Evolutionary conservation across 2,329 filamentous ascomycete species (phyloP), one percentile per base, ranked within the genome.

Genomic region (Fusarium nelsonii): DNA sequence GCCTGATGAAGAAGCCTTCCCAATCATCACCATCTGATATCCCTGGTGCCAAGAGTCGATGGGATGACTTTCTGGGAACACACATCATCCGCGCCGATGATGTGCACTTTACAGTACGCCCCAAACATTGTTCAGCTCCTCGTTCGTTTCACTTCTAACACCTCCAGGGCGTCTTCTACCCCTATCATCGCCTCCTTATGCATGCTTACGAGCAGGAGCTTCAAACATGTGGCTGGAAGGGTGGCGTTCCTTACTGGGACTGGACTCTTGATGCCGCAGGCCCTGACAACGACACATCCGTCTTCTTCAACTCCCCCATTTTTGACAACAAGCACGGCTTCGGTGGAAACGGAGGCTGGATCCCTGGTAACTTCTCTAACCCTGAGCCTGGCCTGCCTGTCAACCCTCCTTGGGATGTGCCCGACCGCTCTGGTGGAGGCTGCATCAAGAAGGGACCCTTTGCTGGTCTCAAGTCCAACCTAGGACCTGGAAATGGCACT

Each of bases 241-340:
- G 68, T 16, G 69, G 63, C 3, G 63, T 72, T 3, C 73, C 74
- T 3, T 74, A 72, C 56, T 73, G 72, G 72, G 72, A 71, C 39
- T 71, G 68, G 69, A 61, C 65, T 0, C 65, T 71, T 2, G 71
- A 73, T 39, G 57, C 53, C 3, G n/a, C 51, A 9, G 71, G 45
- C 1, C 48, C 52, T 30, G 63, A 71, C 2, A 65, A 65, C 6
- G 58, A 70, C 34, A 70, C 63, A 4, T 64, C 58, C 0, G 52
- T 65, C 3, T 68, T 73, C 32, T 49, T 58, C 20, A 33, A 68
- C 46, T 78, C 78, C 0, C 71, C 70, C 4, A 56, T 80, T 30
- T 80, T 80, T 36, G 74, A 78, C 28, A 54, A 74, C 3, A 58
- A 67, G 4, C 73, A 75, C 10, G 68, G 68, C 1, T 70, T 70